Conservation (phyloP, 441 rosid genomes). For the Croton setiger region DNA sequence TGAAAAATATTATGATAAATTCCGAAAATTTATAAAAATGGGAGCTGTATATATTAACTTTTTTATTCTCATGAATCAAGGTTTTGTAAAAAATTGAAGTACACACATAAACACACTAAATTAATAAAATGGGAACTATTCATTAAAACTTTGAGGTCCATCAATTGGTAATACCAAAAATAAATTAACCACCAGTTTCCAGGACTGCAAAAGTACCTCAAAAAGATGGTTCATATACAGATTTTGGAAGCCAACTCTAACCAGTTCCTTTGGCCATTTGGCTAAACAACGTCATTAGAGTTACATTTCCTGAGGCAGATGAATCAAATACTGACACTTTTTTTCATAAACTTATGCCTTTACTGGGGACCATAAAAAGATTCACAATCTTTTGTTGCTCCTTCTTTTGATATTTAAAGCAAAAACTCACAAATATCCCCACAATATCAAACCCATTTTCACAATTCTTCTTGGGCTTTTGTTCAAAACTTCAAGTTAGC, state of each 20-base stretch:
- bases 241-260: neutral
- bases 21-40: no score
- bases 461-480: conserved; percentile 20
- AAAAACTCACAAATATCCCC: conserved; percentile 21
- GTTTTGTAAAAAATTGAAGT: no score
- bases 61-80: no score
- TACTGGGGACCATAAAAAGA: conserved; percentile 22
- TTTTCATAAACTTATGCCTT: conserved; percentile 7
- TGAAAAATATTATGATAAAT: no score
- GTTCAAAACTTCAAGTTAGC: conserved; percentile 7
- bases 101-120: neutral
- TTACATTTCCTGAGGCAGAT: conserved; percentile 9
- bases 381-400: conserved; percentile 15
- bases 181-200: conserved; percentile 1
- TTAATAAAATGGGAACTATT: neutral
- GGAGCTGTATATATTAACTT: no score
- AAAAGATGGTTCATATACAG: neutral
- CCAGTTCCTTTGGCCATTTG: neutral
- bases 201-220: neutral
- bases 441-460: conserved; percentile 19
- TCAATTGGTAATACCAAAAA: neutral
- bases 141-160: conserved; percentile 12
- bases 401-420: conserved; percentile 11
- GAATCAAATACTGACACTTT: conserved; percentile 2
- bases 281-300: neutral